phyloP scores from a whole-genome alignment of 163 green algal species.

The Prototheca stagnorum region DNA sequence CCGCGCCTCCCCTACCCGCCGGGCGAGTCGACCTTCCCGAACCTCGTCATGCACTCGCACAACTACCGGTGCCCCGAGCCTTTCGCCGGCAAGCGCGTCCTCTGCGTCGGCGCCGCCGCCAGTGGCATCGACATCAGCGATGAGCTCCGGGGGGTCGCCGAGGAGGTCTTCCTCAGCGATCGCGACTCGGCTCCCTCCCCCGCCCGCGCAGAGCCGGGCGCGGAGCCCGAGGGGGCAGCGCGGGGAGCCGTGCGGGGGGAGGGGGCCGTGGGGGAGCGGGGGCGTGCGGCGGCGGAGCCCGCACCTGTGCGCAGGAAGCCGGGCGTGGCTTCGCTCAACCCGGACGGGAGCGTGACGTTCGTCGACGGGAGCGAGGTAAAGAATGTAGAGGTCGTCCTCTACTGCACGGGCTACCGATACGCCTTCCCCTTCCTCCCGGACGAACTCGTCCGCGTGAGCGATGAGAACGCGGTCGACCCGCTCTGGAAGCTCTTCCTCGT shows the following conservation, averaged over 20 bases:
- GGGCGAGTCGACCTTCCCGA: slow-evolving; percentile 42
- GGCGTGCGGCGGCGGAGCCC: too few species aligned
- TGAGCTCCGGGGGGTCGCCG: slow-evolving; percentile 3
- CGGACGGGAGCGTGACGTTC: slow-evolving; percentile 50
- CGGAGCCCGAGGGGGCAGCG: too few species aligned
- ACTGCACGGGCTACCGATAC: slow-evolving; percentile 72
- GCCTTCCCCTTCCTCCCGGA: slow-evolving; percentile 59
- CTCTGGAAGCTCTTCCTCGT: slow-evolving; percentile 65
- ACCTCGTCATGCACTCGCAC: slow-evolving; percentile 67
- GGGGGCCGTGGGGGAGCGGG: too few species aligned
- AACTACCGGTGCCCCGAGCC: slow-evolving; percentile 55
- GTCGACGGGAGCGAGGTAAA: slow-evolving; percentile 28
- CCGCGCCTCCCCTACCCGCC: slow-evolving; percentile 45
- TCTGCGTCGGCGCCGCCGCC: slow-evolving; percentile 23
- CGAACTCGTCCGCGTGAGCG: slow-evolving; percentile 11
- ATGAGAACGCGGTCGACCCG: slow-evolving; percentile 36
- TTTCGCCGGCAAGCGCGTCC: slow-evolving; percentile 37
- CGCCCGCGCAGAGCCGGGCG: too few species aligned
- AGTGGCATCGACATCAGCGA: slow-evolving; percentile 15
- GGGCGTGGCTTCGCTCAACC: slow-evolving; percentile 13
- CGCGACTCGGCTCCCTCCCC: too few species aligned
- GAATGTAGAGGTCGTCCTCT: slow-evolving; percentile 61
- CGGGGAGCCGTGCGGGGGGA: too few species aligned
- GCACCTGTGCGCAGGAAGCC: not conserved
- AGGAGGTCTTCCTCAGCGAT: not conserved